A percentile compares a stretch with the other conserved stretches of the same genome.
phyloP scores from a whole-genome alignment of 1,284 basidiomycete genomes.

The Vanrija sp. region DNA sequence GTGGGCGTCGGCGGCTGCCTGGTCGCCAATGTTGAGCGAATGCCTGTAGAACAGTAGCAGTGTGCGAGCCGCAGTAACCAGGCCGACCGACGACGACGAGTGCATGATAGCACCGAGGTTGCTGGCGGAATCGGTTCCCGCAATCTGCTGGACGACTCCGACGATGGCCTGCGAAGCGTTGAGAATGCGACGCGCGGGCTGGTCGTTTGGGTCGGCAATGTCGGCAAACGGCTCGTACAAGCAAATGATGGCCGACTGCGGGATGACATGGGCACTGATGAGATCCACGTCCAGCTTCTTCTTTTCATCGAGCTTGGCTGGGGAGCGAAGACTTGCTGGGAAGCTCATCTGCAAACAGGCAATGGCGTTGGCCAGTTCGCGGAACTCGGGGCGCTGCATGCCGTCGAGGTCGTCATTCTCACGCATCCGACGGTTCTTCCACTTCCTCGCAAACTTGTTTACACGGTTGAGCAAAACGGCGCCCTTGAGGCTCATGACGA shows the following conservation, averaged over 20 bases:
- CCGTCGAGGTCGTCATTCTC: constrained; percentile 44
- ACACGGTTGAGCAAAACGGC: constrained; percentile 35
- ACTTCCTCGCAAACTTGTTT: constrained; percentile 36
- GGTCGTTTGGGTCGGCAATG: constrained; percentile 37
- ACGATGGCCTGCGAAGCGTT: constrained; percentile 38
- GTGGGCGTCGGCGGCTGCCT: constrained; percentile 24
- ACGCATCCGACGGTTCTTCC: constrained; percentile 43
- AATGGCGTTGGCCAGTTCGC: constrained; percentile 42
- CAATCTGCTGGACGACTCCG: constrained; percentile 38
- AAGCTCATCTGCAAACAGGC: constrained; percentile 46
- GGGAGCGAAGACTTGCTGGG: constrained; percentile 28
- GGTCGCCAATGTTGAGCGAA: constrained; percentile 36
- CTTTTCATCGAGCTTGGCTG: constrained; percentile 20
- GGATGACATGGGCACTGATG: constrained; percentile 40
- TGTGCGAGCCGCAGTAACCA: constrained; percentile 41
- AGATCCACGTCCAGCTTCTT: constrained; percentile 35
- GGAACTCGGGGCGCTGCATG: constrained; percentile 43
- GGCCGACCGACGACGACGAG: constrained; percentile 35
- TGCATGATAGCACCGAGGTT: constrained; percentile 39
- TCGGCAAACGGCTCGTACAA: constrained; percentile 48
- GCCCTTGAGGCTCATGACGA: constrained; percentile 38
- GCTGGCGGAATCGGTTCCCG: constrained; percentile 11
- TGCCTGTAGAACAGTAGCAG: constrained; percentile 37
- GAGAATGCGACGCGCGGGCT: constrained; percentile 31
- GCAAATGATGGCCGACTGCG: constrained; percentile 41